Evolutionary conservation across 2,329 filamentous ascomycete genomes (phyloP), one percentile per base, ranked within the genome.

Genomic region (Colletotrichum tropicale): DNA sequence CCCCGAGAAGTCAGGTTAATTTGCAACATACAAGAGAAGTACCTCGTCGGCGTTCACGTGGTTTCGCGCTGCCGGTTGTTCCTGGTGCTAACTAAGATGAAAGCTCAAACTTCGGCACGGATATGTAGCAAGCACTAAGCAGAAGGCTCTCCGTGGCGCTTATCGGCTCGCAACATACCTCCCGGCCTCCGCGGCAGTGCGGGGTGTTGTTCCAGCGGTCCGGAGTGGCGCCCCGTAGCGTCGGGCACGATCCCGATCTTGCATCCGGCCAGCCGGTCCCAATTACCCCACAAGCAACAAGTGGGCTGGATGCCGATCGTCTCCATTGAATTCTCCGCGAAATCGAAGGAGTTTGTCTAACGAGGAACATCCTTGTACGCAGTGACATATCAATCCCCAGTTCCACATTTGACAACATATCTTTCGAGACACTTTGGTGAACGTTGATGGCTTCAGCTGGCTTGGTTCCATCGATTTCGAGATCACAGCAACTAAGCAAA

Each of bases 141-240:
- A n/a, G 8, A 18, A 43, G 16, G 38, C 1, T 18, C 18, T 9
- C 43, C 2, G 10, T n/a, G 18, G 43, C 43, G 43, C 43, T 48
- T 48, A 48, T 48, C 43, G 18, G 43, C 43, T 21, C 43, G 9
- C 3, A 21, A 21, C 18, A 48, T 48, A 21, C 9, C 18, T 48
- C 18, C 55, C 28, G 8, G 48, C 16, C 38, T 24, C 38, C 8
- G 30, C 6, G 16, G 16, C 21, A 32, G 10, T 70, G 68, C 60
- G 60, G 60, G 68, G 60, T 62, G 43, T 64, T 30, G 43, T 48
- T 16, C 13, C 2, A 21, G 30, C 16, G 43, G 21, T 28, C 69
- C 69, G 69, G 69, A 61, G 65, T 60, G n/a, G 18, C 38, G 12
- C 32, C 43, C 69, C 61, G 69, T 71, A 71, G 69, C 69, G 69